Percentiles rank a stretch among this genome's conserved stretches.
phyloP scores from a whole-genome alignment of 2,329 filamentous ascomycete species.

The Tolypocladium tropicale region DNA sequence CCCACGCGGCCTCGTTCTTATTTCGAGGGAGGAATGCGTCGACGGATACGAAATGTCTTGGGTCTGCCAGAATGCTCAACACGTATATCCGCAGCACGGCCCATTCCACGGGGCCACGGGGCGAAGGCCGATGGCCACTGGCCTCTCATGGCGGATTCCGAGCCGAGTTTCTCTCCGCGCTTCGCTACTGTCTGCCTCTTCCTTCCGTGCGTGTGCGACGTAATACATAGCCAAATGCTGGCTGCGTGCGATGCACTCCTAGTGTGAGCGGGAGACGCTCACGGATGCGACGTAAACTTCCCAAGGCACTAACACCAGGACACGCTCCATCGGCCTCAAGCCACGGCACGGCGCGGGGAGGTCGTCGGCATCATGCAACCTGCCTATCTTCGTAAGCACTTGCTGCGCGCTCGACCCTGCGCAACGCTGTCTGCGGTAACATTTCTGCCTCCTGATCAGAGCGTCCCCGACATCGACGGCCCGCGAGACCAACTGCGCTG shows the following conservation, averaged over 20 bases:
- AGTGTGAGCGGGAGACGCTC: no score
- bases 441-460: background rate
- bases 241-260: no score
- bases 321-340: background rate
- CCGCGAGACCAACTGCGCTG: background rate
- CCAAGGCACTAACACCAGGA: background rate
- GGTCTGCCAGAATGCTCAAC: background rate
- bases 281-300: no score
- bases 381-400: background rate
- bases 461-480: background rate
- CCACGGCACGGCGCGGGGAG: background rate
- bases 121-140: background rate
- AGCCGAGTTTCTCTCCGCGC: background rate
- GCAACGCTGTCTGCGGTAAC: background rate
- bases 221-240: no score
- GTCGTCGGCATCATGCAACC: background rate
- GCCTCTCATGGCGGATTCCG: background rate
- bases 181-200: background rate
- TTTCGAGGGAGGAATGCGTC: background rate
- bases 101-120: background rate
- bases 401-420: background rate
- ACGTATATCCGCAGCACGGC: background rate
- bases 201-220: background rate
- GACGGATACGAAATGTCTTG: background rate
- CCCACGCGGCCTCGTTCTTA: background rate